Evolutionary conservation across 2,329 filamentous ascomycete species (phyloP).

Genomic region (Sporothrix humicola): DNA sequence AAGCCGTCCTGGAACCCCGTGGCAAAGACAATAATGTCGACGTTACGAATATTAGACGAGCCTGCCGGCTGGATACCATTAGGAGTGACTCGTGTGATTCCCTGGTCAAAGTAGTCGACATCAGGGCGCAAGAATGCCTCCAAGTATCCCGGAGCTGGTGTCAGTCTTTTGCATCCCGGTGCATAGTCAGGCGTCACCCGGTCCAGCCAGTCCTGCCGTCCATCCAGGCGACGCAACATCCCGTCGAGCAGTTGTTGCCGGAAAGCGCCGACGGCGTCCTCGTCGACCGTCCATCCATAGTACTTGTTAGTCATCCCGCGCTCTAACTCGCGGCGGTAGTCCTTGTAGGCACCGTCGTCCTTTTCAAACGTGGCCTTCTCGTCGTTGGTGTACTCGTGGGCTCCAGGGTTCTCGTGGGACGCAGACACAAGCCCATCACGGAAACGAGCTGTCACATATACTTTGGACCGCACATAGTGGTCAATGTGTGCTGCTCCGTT

Average conservation of each 20-base stretch:
- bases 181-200: not conserved
- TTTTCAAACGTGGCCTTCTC: not conserved
- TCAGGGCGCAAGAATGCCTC: not conserved
- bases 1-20: not conserved
- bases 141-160: not conserved
- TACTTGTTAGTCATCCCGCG: not conserved
- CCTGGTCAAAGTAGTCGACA: not conserved
- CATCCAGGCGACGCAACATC: not conserved
- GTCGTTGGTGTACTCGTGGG: not conserved
- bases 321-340: not conserved
- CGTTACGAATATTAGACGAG: not conserved
- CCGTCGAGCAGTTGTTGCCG: not conserved
- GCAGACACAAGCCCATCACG: not conserved
- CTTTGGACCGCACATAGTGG: not conserved
- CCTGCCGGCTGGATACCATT: not conserved
- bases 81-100: not conserved
- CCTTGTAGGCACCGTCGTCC: not conserved
- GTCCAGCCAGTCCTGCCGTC: not conserved
- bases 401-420: not conserved
- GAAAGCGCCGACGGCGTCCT: not conserved
- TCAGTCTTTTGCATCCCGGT: not conserved
- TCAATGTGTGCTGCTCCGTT: not conserved
- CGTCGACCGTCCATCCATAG: not conserved
- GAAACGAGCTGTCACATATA: not conserved
- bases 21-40: not conserved